Conservation (phyloP, 345 rosid genomes). For the Syzygium aromaticum region DNA sequence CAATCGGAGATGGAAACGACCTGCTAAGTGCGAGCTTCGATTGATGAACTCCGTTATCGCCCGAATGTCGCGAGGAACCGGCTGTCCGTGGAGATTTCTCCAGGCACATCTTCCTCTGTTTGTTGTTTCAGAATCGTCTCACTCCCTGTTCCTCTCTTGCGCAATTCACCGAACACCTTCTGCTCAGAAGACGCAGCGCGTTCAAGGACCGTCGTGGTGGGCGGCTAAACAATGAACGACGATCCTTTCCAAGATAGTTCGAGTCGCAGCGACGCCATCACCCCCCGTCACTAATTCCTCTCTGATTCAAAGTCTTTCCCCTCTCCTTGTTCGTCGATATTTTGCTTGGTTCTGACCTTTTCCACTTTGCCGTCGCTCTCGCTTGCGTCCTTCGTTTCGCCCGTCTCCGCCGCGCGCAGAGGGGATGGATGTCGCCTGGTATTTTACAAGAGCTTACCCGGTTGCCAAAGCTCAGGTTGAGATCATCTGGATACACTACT, state of each 20-base stretch:
- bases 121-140: background rate
- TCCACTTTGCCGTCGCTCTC: too few species aligned
- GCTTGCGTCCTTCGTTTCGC: background rate
- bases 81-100: background rate
- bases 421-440: background rate
- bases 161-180: background rate
- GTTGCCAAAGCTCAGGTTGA: too few species aligned
- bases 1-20: background rate
- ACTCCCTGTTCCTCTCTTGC: background rate
- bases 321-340: too few species aligned
- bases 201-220: background rate
- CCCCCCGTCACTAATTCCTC: too few species aligned
- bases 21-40: background rate
- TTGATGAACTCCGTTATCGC: too few species aligned
- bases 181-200: background rate
- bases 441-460: too few species aligned
- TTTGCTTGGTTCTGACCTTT: too few species aligned
- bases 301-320: too few species aligned
- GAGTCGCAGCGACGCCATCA: too few species aligned
- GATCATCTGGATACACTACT: too few species aligned
- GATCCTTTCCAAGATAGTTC: too few species aligned
- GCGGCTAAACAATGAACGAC: too few species aligned
- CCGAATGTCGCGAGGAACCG: background rate
- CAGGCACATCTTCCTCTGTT: fast-evolving
- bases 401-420: background rate